phyloP scores from a whole-genome alignment of 495 filamentous ascomycete species.

The Aspergillus biplanus region DNA sequence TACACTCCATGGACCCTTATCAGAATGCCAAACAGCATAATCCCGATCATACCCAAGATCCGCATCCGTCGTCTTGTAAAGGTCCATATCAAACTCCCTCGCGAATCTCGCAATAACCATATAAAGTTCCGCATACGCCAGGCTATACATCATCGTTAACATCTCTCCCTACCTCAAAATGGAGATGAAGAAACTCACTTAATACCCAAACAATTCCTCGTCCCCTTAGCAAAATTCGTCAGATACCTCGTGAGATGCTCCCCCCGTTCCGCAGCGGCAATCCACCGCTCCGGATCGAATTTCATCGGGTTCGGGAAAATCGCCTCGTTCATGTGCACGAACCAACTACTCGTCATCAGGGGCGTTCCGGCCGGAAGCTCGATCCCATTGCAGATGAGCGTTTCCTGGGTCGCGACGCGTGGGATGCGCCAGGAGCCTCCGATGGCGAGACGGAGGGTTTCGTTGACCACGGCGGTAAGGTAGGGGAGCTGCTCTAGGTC shows the following conservation, averaged over 20 bases:
- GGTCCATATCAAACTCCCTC: background rate
- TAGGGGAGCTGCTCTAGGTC: constrained; percentile 5
- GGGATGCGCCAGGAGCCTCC: constrained; percentile 36
- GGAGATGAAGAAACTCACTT: constrained; percentile 23
- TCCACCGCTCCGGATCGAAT: constrained; percentile 51
- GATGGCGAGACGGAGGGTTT: constrained; percentile 44
- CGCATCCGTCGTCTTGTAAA: background rate
- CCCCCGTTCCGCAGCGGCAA: constrained; percentile 27
- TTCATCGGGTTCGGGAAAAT: constrained; percentile 42
- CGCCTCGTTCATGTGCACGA: constrained; percentile 43
- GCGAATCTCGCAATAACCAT: background rate
- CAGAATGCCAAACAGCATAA: background rate
- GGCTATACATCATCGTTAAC: background rate
- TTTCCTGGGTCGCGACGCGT: constrained; percentile 37
- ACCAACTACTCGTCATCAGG: constrained; percentile 43
- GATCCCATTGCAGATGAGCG: constrained; percentile 37
- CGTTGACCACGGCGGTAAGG: constrained; percentile 31
- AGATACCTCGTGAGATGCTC: constrained; percentile 28
- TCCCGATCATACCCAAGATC: background rate
- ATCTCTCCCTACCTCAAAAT: background rate
- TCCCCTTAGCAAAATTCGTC: constrained; percentile 42
- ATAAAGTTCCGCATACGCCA: background rate
- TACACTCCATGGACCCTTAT: background rate
- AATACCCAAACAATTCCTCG: constrained; percentile 43
- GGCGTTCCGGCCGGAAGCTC: constrained; percentile 35